phyloP scores from a whole-genome alignment of 225 moss, liverwort and hornwort genomes.

The Polytrichum formosum region DNA sequence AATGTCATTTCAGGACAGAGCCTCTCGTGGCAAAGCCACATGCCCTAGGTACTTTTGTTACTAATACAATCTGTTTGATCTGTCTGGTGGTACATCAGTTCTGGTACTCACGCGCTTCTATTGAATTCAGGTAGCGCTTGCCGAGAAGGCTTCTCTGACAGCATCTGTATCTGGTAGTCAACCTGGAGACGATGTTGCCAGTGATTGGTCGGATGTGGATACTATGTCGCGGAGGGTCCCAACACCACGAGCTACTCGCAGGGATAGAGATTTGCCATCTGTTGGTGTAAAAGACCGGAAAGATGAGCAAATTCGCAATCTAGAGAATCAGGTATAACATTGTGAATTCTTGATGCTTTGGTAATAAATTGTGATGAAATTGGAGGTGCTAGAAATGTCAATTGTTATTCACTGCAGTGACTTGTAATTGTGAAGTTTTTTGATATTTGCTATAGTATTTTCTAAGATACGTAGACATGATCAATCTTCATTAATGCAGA shows the following conservation, averaged over 20 bases:
- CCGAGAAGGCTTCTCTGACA: conserved; percentile 53
- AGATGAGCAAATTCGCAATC: conserved; percentile 64
- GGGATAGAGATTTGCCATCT: conserved; percentile 78
- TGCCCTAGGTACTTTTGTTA: too few relatives aligned
- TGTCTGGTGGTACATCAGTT: too few relatives aligned
- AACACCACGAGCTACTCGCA: conserved; percentile 44
- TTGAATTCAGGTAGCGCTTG: conserved; percentile 47
- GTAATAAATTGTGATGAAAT: too few relatives aligned
- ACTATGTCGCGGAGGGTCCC: conserved; percentile 55
- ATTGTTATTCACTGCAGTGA: too few relatives aligned
- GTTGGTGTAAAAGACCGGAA: conserved; percentile 62
- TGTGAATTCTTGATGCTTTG: too few relatives aligned
- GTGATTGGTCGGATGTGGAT: conserved; percentile 56
- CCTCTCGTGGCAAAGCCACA: too few relatives aligned
- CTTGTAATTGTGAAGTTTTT: too few relatives aligned
- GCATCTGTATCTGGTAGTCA: conserved; percentile 40
- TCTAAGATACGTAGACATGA: too few relatives aligned
- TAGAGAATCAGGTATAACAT: conserved; percentile 65
- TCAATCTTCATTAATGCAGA: conserved; percentile 24
- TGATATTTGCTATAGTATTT: too few relatives aligned
- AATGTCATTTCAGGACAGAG: too few relatives aligned
- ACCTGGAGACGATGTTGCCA: conserved; percentile 48
- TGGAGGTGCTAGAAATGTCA: too few relatives aligned
- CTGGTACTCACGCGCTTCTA: not conserved
- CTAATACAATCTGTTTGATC: too few relatives aligned